Evolutionary conservation across 805 yeast genomes (phyloP).

Genomic region (Ogataea nonfermentans): DNA sequence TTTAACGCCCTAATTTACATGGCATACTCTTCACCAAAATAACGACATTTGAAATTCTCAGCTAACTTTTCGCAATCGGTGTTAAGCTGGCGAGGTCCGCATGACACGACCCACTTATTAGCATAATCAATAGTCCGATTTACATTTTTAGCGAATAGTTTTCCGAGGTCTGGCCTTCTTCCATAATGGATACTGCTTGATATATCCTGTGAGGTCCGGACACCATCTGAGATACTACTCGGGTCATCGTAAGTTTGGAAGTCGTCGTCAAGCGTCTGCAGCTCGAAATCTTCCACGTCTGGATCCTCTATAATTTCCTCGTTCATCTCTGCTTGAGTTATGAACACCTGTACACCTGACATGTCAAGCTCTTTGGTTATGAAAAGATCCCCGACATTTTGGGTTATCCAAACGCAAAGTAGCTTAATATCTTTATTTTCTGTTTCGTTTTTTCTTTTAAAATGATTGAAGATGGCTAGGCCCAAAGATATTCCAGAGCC

Average conservation of each 20-base stretch:
- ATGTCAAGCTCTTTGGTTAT: conserved; percentile 41
- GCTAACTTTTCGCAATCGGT: conserved; percentile 41
- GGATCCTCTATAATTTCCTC: conserved; percentile 4
- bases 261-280: conserved; percentile 24
- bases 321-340: conserved; percentile 29
- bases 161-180: conserved; percentile 44
- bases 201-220: conserved; percentile 1
- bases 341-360: conserved; percentile 37
- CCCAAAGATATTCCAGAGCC: conserved; percentile 75
- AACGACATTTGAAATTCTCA: conserved; percentile 34
- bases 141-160: conserved; percentile 31
- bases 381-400: conserved; percentile 45
- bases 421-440: conserved; percentile 32
- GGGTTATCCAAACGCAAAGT: conserved; percentile 54
- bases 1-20: conserved; percentile 19
- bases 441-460: conserved; percentile 27
- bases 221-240: neutral
- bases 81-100: conserved; percentile 54
- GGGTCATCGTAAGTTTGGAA: conserved; percentile 21
- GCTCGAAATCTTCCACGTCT: conserved; percentile 26
- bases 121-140: conserved; percentile 33
- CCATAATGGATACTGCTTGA: conserved; percentile 28
- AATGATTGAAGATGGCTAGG: conserved; percentile 47
- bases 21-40: conserved; percentile 44
- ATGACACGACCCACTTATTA: conserved; percentile 53